A percentile compares a stretch with the other conserved stretches of the same genome.
phyloP scores from a whole-genome alignment of 192 early-diverging fungal species.

The Coemansia sp. region DNA sequence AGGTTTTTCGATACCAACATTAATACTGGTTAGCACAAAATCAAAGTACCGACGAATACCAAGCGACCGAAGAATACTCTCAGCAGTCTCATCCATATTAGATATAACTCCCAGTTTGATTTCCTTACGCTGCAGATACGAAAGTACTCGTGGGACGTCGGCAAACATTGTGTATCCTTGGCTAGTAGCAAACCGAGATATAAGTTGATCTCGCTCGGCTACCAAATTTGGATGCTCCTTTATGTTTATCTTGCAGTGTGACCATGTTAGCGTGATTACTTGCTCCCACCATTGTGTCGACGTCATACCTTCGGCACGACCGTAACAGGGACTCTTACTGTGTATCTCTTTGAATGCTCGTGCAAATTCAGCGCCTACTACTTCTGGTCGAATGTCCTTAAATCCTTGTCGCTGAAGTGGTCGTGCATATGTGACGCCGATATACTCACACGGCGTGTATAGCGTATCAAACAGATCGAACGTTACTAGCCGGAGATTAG shows the following conservation, averaged over 20 bases:
- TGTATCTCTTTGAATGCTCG: conserved; percentile 51
- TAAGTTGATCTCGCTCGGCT: conserved; percentile 34
- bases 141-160: conserved; percentile 57
- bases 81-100: conserved; percentile 65
- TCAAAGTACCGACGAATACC: conserved; percentile 62
- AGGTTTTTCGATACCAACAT: conserved; percentile 63
- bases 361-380: conserved; percentile 38
- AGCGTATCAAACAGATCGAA: conserved; percentile 70
- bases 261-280: conserved; percentile 60
- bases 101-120: conserved; percentile 64
- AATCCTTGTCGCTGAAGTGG: conserved; percentile 55
- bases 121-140: conserved; percentile 50
- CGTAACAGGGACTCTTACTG: conserved; percentile 61
- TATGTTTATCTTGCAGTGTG: conserved; percentile 19
- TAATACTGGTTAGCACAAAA: conserved; percentile 62
- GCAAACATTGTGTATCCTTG: conserved; percentile 62
- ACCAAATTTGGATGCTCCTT: background rate
- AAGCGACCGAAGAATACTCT: conserved; percentile 35
- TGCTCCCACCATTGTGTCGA: conserved; percentile 62
- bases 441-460: conserved; percentile 57
- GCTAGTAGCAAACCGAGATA: conserved; percentile 54
- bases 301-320: conserved; percentile 44
- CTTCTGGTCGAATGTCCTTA: conserved; percentile 23
- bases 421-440: conserved; percentile 33
- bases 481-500: conserved; percentile 61